Evolutionary conservation across 805 yeast genomes (phyloP).

Genomic region (Cyberlindnera maclurae): DNA sequence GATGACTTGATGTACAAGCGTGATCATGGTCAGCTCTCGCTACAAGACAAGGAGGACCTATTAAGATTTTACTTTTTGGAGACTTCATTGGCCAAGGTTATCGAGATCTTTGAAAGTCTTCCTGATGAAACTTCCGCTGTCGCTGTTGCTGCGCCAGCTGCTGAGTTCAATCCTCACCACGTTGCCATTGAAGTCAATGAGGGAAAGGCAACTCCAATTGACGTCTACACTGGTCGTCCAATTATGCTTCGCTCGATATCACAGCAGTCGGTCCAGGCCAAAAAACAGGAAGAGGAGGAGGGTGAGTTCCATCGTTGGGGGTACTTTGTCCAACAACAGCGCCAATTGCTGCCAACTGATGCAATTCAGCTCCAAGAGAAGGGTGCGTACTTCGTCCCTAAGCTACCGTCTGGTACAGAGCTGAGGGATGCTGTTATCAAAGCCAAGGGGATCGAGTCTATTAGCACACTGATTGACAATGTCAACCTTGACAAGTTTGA

Average conservation of each 20-base stretch:
- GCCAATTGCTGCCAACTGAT: slow-evolving; percentile 23
- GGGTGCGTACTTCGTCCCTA: slow-evolving; percentile 23
- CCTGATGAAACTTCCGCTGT: slow-evolving; percentile 11
- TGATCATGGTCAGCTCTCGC: slow-evolving; percentile 35
- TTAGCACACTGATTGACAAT: slow-evolving; percentile 57
- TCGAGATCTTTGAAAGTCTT: slow-evolving; percentile 27
- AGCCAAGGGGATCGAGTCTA: slow-evolving; percentile 70
- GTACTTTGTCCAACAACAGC: slow-evolving; percentile 62
- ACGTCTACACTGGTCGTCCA: slow-evolving; percentile 65
- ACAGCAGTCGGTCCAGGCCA: slow-evolving; percentile 59
- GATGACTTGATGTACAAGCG: slow-evolving; percentile 54
- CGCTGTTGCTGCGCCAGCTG: slow-evolving; percentile 38
- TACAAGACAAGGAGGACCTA: slow-evolving; percentile 71
- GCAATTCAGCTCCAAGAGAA: slow-evolving; percentile 6
- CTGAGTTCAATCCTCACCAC: slow-evolving; percentile 45
- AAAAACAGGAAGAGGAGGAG: slow-evolving; percentile 80
- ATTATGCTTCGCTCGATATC: slow-evolving; percentile 58
- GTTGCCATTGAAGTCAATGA: slow-evolving; percentile 62
- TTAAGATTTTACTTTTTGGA: slow-evolving; percentile 64
- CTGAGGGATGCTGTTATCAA: slow-evolving; percentile 50
- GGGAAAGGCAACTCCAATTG: slow-evolving; percentile 48
- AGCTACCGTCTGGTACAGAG: slow-evolving; percentile 40
- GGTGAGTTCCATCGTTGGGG: slow-evolving; percentile 90
- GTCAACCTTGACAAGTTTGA: slow-evolving; percentile 49
- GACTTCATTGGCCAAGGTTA: slow-evolving; percentile 54